Percentiles rank a stretch among this genome's conserved stretches.
These are phyloP conservation scores for Boletus sp. DNA, from an alignment of 768 basidiomycete species.

Conservation along the genomic window DNA sequence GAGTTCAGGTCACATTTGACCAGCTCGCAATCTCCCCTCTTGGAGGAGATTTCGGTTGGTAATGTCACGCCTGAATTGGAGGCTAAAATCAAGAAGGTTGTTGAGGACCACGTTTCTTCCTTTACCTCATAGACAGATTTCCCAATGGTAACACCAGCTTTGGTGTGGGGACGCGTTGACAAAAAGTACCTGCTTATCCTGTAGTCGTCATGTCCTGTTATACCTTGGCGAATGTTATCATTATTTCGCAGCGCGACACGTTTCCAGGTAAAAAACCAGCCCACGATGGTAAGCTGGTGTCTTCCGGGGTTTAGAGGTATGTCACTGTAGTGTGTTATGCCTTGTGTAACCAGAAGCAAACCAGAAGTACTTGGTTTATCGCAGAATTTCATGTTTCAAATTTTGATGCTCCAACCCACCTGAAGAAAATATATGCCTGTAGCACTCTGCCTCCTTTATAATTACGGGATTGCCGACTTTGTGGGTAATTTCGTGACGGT, in stretches of 20 bases:
- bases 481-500: too few relatives aligned
- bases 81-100: constrained; percentile 91
- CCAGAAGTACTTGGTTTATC: too few relatives aligned
- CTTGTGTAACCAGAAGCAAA: too few relatives aligned
- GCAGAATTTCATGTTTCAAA: too few relatives aligned
- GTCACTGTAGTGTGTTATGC: too few relatives aligned
- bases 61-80: constrained; percentile 88
- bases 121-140: constrained; percentile 57
- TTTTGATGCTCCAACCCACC: too few relatives aligned
- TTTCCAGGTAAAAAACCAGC: not conserved
- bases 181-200: constrained; percentile 17
- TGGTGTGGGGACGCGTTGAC: constrained; percentile 17
- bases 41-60: constrained; percentile 83
- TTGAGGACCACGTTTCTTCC: constrained; percentile 83
- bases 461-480: too few relatives aligned
- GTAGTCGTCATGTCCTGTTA: constrained; percentile 20
- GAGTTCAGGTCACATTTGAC: constrained; percentile 89
- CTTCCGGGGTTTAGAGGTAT: too few relatives aligned
- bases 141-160: constrained; percentile 10
- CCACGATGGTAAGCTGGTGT: too few relatives aligned
- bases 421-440: too few relatives aligned
- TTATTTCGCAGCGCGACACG: constrained; percentile 25
- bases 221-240: constrained; percentile 30
- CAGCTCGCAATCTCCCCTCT: constrained; percentile 68
- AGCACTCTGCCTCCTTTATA: too few relatives aligned